Evolutionary conservation across 139 green algal genomes (phyloP).

Genomic region (Coccomyxa sp.): DNA sequence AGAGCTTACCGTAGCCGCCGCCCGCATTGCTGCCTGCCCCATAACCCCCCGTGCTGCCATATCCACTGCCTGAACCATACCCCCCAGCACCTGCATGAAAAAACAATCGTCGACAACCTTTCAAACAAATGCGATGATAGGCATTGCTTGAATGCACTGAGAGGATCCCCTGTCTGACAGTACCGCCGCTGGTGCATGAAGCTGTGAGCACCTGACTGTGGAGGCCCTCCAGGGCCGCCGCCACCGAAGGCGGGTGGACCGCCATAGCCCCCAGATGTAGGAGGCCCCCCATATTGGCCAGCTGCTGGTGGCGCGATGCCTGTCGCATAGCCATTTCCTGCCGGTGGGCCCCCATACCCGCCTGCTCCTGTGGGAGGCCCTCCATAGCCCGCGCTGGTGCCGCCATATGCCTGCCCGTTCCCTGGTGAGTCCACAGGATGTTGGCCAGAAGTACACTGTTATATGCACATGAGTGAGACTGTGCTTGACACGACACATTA

Average conservation of each 20-base stretch:
- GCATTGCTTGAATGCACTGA: too few relatives aligned
- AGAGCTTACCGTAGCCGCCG: background rate
- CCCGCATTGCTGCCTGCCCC: background rate
- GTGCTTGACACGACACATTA: too few relatives aligned
- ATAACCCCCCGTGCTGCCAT: background rate
- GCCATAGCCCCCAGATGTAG: background rate
- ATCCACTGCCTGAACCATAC: background rate
- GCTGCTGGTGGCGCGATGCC: background rate
- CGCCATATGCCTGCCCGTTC: background rate
- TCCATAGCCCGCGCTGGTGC: background rate
- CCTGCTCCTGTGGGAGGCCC: background rate
- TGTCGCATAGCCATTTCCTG: background rate
- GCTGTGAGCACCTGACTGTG: background rate
- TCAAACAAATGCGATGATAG: too few relatives aligned
- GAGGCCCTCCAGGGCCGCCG: background rate
- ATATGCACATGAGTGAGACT: too few relatives aligned
- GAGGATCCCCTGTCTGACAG: background rate
- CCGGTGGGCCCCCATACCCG: background rate
- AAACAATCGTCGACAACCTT: background rate
- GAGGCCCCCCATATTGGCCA: background rate
- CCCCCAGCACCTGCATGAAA: background rate
- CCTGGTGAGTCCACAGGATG: background rate
- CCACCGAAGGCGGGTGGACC: background rate
- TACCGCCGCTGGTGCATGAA: background rate
- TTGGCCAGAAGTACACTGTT: too few relatives aligned